Base-by-base conservation (phyloP, 495 filamentous ascomycete species). In the Daldinia loculata region DNA sequence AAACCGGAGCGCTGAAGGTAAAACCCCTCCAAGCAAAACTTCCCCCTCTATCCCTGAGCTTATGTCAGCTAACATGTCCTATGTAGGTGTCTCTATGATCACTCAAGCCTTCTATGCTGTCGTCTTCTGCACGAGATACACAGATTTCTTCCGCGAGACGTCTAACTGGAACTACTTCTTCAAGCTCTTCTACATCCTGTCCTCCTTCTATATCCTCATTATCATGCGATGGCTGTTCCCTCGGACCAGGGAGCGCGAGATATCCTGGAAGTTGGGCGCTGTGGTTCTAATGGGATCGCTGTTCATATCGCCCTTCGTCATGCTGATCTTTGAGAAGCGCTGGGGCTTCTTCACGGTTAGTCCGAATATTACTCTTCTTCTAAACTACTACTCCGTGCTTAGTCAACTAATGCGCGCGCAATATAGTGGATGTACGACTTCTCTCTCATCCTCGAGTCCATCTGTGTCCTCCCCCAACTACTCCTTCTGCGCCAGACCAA, bases 401-500 rank as follows among this genome's bases (percentile, higher is more conserved):
- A 56, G 29, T n/a, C 4, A 45, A 9, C 60, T 50, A 32, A 60
- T 26, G 9, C 56, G 24, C 26, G 56, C 24, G 36, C 1, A 48
- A 48, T 48, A 48, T 77, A 96, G 91, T 83, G 88, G 70, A 82
- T 88, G 67, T 96, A 92, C 90, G 87, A 87, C 52, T 97, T 98
- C 81, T 96, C 92, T 11, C 88, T 94, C 38, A 90, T 95, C 59
- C 89, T 98, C 59, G 96, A 99, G 80, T 94, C 93, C 26, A 87
- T 97, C 53, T 93, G 90, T 77, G 89, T 98, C 11, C 86, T 98
- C 15, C 96, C 96, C 0, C 95, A 99, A 74, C 88, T 98, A 0
- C 85, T 97, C 12, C 88, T 98, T 26, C 89, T 98, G 26, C 91
- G 95, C 51, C 93, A 98, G 76, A 98, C 95, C 22, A 93, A 89